phyloP scores from a whole-genome alignment of 2,329 filamentous ascomycete genomes.

The Penicillium rolfsii region DNA sequence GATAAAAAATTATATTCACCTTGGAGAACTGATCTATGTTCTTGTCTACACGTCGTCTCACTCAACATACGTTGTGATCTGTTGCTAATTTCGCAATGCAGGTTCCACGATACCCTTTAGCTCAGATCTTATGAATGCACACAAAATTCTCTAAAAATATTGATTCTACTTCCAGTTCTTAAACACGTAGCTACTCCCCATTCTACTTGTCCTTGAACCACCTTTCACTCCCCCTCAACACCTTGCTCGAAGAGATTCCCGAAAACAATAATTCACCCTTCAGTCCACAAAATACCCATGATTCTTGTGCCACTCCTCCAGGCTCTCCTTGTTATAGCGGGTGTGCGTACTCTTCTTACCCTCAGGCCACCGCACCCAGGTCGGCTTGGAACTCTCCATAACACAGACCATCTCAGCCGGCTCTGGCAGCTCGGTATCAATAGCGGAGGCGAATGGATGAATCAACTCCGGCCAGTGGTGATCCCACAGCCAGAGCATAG shows the following conservation, averaged over 20 bases:
- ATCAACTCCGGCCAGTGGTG: conserved; percentile 53
- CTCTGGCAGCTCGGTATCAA: conserved; percentile 51
- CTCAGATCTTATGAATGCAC: background rate
- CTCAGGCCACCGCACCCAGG: conserved; percentile 53
- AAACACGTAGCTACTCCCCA: background rate
- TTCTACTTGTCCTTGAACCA: background rate
- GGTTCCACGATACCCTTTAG: conserved; percentile 3
- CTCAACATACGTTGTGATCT: conserved; percentile 16
- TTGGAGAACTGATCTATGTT: conserved; percentile 64
- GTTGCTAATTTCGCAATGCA: conserved; percentile 32
- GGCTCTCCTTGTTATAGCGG: conserved; percentile 43
- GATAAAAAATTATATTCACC: conserved; percentile 60
- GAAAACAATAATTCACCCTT: background rate
- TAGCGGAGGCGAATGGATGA: conserved; percentile 55
- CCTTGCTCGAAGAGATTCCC: background rate
- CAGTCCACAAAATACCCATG: conserved; percentile 42
- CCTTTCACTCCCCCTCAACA: background rate
- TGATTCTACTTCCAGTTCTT: background rate
- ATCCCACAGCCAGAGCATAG: conserved; percentile 55
- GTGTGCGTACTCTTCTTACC: conserved; percentile 51
- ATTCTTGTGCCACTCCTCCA: conserved; percentile 54
- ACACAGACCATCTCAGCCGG: conserved; percentile 55
- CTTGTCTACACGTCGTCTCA: conserved; percentile 17
- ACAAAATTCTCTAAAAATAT: background rate
- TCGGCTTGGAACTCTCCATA: conserved; percentile 49